Percentiles rank a stretch among this genome's conserved stretches.
phyloP scores from a whole-genome alignment of 768 basidiomycete species.

The Boletus patriciae region DNA sequence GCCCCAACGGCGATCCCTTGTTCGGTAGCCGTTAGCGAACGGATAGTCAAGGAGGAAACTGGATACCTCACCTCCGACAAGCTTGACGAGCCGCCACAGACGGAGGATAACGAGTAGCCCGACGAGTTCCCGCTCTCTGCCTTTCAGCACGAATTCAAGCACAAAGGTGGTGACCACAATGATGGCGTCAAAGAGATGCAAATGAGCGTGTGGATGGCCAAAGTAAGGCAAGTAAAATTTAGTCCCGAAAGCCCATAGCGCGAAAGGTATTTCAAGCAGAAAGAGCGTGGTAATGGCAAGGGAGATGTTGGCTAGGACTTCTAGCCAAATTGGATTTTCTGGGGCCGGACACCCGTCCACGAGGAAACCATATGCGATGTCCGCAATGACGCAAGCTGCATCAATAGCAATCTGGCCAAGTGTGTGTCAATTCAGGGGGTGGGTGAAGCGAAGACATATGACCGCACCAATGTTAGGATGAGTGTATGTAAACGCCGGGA shows the following conservation, averaged over 20 bases:
- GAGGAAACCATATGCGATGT: conserved; percentile 69
- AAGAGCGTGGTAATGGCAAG: conserved; percentile 70
- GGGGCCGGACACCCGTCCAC: conserved; percentile 47
- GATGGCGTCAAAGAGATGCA: conserved; percentile 75
- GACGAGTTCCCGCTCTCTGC: conserved; percentile 68
- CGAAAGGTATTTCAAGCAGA: conserved; percentile 72
- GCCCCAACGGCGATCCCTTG: conserved; percentile 75
- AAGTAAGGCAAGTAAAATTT: conserved; percentile 62
- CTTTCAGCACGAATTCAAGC: conserved; percentile 67
- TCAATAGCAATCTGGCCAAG: conserved; percentile 56
- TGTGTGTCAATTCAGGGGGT: conserved; percentile 8
- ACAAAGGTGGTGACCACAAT: conserved; percentile 74
- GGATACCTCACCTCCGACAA: conserved; percentile 53
- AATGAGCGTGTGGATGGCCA: conserved; percentile 48
- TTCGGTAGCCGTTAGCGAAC: conserved; percentile 1
- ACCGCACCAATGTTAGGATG: conserved; percentile 58
- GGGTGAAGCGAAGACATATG: conserved; percentile 20
- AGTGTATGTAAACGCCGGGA: conserved; percentile 51
- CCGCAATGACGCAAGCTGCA: conserved; percentile 66
- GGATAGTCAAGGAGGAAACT: not conserved
- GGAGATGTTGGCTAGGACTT: conserved; percentile 60
- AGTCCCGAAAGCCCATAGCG: conserved; percentile 65
- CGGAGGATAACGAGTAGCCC: conserved; percentile 71
- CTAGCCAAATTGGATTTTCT: conserved; percentile 60
- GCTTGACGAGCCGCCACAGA: conserved; percentile 77